These are phyloP conservation scores for Neonectria punicea DNA, from an alignment of 2,329 filamentous ascomycete species.

Conservation along the genomic window DNA sequence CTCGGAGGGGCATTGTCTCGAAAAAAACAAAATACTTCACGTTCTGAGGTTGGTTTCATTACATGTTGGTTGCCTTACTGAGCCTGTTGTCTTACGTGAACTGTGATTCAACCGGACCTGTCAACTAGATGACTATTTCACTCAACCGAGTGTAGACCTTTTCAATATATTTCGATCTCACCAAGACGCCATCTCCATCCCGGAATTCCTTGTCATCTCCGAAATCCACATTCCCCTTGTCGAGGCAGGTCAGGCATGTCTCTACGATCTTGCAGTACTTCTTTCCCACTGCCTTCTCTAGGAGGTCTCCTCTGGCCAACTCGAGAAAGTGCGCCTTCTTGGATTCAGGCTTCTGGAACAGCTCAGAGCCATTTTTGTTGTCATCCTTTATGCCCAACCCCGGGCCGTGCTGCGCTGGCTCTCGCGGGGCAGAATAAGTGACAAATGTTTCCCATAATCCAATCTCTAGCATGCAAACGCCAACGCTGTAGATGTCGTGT, in stretches of 20 bases:
- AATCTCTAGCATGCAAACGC: constrained; percentile 64
- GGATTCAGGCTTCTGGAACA: not conserved
- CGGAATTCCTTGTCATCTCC: constrained; percentile 37
- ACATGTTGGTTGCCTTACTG: not conserved
- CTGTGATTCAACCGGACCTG: not conserved
- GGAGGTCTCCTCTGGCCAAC: constrained; percentile 29
- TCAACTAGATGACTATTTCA: not conserved
- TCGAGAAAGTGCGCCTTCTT: constrained; percentile 24
- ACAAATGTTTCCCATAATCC: constrained; percentile 57
- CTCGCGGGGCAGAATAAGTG: constrained; percentile 22
- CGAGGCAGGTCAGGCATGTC: constrained; percentile 50
- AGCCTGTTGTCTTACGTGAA: not conserved
- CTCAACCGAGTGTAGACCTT: constrained; percentile 2
- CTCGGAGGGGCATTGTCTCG: constrained; percentile 22
- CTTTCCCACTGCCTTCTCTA: constrained; percentile 41
- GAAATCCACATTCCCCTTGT: constrained; percentile 44
- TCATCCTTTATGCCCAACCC: not conserved
- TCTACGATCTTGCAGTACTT: constrained; percentile 46
- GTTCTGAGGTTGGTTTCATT: constrained; percentile 5
- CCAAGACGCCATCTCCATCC: constrained; percentile 24
- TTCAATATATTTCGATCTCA: constrained; percentile 25
- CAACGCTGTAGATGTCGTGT: constrained; percentile 67
- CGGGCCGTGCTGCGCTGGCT: not conserved
- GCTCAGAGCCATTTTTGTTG: not conserved
- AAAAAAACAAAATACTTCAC: constrained; percentile 13